Conservation (phyloP, 2,329 filamentous ascomycete species). For the Pseudogymnoascus pannorum region DNA sequence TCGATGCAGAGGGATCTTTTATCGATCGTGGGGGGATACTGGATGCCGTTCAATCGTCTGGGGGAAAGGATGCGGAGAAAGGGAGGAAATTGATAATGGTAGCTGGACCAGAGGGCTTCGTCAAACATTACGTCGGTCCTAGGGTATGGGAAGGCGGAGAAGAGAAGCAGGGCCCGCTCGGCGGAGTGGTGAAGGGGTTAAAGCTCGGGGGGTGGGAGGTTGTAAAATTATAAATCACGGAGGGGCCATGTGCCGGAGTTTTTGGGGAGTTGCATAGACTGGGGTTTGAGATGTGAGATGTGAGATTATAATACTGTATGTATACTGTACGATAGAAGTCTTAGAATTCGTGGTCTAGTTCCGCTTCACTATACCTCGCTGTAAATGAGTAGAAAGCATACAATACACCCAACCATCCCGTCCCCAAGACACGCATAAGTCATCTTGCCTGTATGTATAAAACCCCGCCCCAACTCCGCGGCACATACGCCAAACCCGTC, state of each 20-base stretch:
- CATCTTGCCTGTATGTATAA: neutral
- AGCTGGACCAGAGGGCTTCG: conserved; percentile 86
- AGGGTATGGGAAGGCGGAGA: conserved; percentile 65
- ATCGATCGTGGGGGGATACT: conserved; percentile 50
- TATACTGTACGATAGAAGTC: neutral
- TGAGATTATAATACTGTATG: neutral
- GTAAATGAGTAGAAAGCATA: neutral
- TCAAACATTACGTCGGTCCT: conserved; percentile 69
- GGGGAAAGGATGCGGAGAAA: conserved; percentile 25
- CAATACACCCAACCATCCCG: neutral
- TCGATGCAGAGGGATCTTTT: conserved; percentile 69
- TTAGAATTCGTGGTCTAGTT: neutral
- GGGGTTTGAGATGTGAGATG: neutral
- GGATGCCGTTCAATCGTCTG: conserved; percentile 23
- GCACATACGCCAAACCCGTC: neutral
- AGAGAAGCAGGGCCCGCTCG: conserved; percentile 68
- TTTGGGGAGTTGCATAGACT: too few relatives aligned
- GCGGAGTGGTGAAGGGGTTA: conserved; percentile 59
- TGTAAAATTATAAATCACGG: conserved; percentile 32
- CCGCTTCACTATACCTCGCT: neutral
- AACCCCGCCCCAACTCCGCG: neutral
- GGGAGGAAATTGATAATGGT: conserved; percentile 60
- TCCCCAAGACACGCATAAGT: neutral
- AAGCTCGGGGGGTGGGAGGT: conserved; percentile 32
- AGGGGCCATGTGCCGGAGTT: too few relatives aligned